Base-by-base conservation (phyloP, 208 protist genomes). In the Leishmania tarentolae region DNA sequence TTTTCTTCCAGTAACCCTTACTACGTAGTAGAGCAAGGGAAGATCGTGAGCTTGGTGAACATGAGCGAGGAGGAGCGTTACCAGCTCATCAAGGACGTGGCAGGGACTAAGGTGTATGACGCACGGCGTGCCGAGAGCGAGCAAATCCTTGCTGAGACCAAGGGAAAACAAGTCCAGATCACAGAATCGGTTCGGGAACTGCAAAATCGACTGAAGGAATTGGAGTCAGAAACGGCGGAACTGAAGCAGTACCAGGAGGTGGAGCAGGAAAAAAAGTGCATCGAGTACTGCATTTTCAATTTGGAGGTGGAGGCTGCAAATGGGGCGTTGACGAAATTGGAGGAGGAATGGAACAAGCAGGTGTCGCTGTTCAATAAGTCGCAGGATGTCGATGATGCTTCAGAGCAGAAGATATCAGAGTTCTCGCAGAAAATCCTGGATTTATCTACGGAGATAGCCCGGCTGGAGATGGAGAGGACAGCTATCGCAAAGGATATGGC, bases 11-110 rank as follows among this genome's bases (percentile, higher is more conserved):
- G 92, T 50, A 99, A 99, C 86, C 99, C 99, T 19, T 99, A 99
- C 88, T 99, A 99, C 90, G 99, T 99, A 71, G 99, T 99, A 2
- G 98, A 99, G 85, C 99, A 99, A 91, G 99, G 99, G 53, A 99
- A 99, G 78, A 98, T 98, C 83, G 83, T 91, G 53, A 86, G 86
- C n/a, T 86, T 99, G n/a, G 93, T 98, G 4, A 94, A 91, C 79
- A 99, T 99, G 97, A 98, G 90, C 78, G 99, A 99, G 70, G 84
- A 92, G 9, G 96, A 99, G 28, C 89, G 99, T 13, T 97, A 99
- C 24, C 91, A 98, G 47, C 85, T 99, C 56, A 96, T 99, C 69
- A 99, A 99, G 83, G 99, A 99, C 75, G 97, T 99, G 0, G 99
- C 99, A 0, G 99, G 99, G 37, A 99, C 98, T 4, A 96, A 96